These are phyloP conservation scores for Rhodotorula kratochvilovae DNA, from an alignment of 768 basidiomycete genomes.

Conservation along the genomic window DNA sequence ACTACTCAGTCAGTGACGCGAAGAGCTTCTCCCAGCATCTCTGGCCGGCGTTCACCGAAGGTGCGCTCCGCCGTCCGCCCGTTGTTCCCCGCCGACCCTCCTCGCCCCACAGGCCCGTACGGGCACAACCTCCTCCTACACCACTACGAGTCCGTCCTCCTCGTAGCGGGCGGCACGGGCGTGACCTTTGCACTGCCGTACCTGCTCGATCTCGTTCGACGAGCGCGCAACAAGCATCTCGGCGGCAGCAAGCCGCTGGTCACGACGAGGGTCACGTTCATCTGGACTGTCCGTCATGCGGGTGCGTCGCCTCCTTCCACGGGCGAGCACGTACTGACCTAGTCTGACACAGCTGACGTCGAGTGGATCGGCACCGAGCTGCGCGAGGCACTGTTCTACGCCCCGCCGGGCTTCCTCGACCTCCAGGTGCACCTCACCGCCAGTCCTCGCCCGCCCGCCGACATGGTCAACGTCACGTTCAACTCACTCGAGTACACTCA, in stretches of 20 bases:
- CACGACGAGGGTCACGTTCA: slow-evolving; percentile 6
- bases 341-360: neutral
- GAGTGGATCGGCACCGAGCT: slow-evolving; percentile 16
- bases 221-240: neutral
- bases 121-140: slow-evolving; percentile 16
- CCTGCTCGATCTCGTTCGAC: slow-evolving; percentile 22
- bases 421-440: slow-evolving; percentile 11
- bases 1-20: too few relatives aligned
- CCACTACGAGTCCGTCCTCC: slow-evolving; percentile 15
- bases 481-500: too few relatives aligned
- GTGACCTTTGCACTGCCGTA: slow-evolving; percentile 13
- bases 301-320: neutral
- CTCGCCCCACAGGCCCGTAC: slow-evolving; percentile 13
- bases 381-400: slow-evolving; percentile 13
- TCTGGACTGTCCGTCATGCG: slow-evolving; percentile 5
- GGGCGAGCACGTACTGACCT: neutral
- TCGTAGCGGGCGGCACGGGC: slow-evolving; percentile 20
- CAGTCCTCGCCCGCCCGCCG: neutral
- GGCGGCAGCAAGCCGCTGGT: neutral
- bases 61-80: neutral
- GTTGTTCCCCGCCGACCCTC: neutral
- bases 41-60: slow-evolving; percentile 18
- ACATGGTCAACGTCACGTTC: too few relatives aligned
- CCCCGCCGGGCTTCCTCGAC: slow-evolving; percentile 24
- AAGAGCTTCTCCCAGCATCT: neutral